Conservation (phyloP, 768 basidiomycete genomes). For the Pluteus cervinus region DNA sequence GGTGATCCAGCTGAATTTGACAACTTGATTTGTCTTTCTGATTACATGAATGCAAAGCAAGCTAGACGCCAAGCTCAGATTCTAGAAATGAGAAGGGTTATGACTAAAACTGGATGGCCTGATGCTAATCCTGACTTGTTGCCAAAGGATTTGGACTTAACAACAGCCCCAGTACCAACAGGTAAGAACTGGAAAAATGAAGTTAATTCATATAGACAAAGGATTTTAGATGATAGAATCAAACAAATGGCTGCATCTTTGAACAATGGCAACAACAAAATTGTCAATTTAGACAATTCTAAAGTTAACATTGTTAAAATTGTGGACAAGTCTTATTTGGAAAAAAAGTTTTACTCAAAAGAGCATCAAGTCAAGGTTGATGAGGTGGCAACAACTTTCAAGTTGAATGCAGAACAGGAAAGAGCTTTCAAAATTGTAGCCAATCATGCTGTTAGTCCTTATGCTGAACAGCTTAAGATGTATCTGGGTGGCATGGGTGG, state of each 20-base stretch:
- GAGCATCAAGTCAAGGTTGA: slow-evolving; percentile 2
- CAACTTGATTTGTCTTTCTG: not conserved
- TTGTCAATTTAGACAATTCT: not conserved
- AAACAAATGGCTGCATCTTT: not conserved
- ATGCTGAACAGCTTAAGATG: slow-evolving; percentile 19
- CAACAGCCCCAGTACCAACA: too few relatives aligned
- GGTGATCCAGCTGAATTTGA: not conserved
- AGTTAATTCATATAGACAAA: too few relatives aligned
- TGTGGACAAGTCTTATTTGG: slow-evolving; percentile 7
- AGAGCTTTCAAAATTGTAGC: slow-evolving; percentile 23
- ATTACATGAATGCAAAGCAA: slow-evolving; percentile 1
- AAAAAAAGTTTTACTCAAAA: slow-evolving; percentile 1
- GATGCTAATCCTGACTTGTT: too few relatives aligned
- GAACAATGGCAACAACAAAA: slow-evolving; percentile 1
- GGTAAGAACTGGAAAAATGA: too few relatives aligned
- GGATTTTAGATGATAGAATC: not conserved
- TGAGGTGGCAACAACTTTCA: slow-evolving; percentile 5
- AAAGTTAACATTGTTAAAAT: slow-evolving; percentile 5
- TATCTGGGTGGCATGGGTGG: slow-evolving; percentile 27
- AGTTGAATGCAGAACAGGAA: slow-evolving; percentile 25
- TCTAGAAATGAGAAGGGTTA: slow-evolving; percentile 5
- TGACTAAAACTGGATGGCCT: slow-evolving; percentile 1
- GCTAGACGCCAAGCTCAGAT: slow-evolving; percentile 2
- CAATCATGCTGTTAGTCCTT: slow-evolving; percentile 11
- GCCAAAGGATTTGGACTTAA: too few relatives aligned